These are phyloP conservation scores for Corylus americana DNA, from an alignment of 306 rosid genomes.

Conservation along the genomic window DNA sequence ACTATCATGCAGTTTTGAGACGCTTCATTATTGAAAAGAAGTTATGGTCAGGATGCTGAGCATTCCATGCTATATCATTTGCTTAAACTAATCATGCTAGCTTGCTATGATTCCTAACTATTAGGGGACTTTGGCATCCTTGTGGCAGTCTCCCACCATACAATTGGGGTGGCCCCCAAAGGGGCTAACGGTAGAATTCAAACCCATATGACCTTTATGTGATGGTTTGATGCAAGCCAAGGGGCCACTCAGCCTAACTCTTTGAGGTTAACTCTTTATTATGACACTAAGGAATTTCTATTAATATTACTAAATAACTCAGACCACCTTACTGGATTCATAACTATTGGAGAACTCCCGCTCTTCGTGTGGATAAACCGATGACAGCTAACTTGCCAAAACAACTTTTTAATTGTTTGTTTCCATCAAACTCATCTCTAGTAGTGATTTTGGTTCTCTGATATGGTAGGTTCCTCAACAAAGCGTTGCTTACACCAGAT, in stretches of 20 bases:
- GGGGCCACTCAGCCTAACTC: not conserved
- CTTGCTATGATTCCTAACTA: not conserved
- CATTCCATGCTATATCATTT: not conserved
- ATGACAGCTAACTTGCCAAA: not conserved
- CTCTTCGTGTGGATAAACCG: not conserved
- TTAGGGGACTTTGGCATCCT: not conserved
- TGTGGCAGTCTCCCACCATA: not conserved
- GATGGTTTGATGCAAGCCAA: too few species aligned
- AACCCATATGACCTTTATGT: not conserved
- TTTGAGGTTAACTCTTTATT: not conserved
- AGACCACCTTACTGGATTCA: not conserved
- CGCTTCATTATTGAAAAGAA: not conserved
- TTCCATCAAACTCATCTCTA: not conserved
- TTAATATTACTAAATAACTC: not conserved
- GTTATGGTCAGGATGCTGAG: not conserved
- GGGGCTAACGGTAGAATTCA: not conserved
- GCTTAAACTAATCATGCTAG: not conserved
- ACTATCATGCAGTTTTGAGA: not conserved
- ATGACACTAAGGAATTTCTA: not conserved
- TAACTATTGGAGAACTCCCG: not conserved
- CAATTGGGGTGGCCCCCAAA: not conserved
- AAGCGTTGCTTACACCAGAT: slow-evolving; percentile 32
- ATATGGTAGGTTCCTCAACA: slow-evolving; percentile 41
- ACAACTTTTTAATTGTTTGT: not conserved
- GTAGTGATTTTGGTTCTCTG: not conserved